These are phyloP conservation scores for Ustilago esculenta DNA, from an alignment of 1,284 basidiomycete species.

Conservation along the genomic window DNA sequence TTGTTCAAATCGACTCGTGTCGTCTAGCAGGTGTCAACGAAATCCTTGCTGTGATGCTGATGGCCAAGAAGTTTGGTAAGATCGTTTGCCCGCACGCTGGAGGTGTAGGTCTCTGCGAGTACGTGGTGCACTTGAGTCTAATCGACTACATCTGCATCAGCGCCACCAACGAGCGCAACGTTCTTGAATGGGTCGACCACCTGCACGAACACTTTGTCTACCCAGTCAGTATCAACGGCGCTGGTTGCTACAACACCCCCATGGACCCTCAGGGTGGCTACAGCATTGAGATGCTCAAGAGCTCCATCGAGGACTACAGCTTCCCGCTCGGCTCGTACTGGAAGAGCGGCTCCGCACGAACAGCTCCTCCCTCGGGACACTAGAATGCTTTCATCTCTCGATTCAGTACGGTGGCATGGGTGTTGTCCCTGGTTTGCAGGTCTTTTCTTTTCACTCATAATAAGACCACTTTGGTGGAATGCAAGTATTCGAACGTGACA, in stretches of 20 bases:
- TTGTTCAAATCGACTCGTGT: slow-evolving; percentile 95
- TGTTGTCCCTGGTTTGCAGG: too few species aligned
- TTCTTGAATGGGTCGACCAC: slow-evolving; percentile 80
- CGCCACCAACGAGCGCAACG: slow-evolving; percentile 90
- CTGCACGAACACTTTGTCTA: slow-evolving; percentile 91
- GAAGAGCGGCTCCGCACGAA: slow-evolving; percentile 51
- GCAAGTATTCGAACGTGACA: neutral
- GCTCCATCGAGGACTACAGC: slow-evolving; percentile 68
- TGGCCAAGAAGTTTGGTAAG: slow-evolving; percentile 81
- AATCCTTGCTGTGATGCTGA: slow-evolving; percentile 88
- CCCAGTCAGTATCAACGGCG: slow-evolving; percentile 85
- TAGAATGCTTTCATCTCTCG: slow-evolving; percentile 2
- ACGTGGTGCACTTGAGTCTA: slow-evolving; percentile 76
- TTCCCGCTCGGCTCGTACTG: slow-evolving; percentile 69
- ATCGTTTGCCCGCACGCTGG: slow-evolving; percentile 89
- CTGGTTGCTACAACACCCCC: slow-evolving; percentile 86
- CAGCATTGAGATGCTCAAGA: slow-evolving; percentile 68
- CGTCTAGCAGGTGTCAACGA: slow-evolving; percentile 91
- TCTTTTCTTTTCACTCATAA: neutral
- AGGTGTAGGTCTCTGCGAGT: slow-evolving; percentile 93
- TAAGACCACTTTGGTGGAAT: neutral
- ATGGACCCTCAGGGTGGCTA: slow-evolving; percentile 69
- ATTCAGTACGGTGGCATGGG: too few species aligned
- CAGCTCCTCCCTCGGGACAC: slow-evolving; percentile 43
- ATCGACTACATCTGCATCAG: slow-evolving; percentile 91